Conservation (phyloP, 441 rosid genomes). For the Breynia disticha region DNA sequence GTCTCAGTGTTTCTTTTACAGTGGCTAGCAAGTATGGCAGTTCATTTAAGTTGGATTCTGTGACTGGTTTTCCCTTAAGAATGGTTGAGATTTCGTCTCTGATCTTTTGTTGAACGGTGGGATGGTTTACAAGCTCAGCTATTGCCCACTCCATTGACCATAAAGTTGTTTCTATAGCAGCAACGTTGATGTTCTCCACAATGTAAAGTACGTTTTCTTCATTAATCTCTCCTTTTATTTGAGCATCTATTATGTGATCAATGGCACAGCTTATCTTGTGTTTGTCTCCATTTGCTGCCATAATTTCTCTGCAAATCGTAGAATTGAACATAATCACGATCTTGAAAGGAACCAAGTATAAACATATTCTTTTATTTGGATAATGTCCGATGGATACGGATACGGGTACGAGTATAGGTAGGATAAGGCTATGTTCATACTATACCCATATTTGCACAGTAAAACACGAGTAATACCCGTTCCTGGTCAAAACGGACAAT, state of each 20-base stretch:
- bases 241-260: slow-evolving; percentile 47
- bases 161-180: slow-evolving; percentile 53
- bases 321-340: not conserved
- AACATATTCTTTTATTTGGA: no score
- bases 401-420: no score
- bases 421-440: no score
- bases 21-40: slow-evolving; percentile 45
- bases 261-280: slow-evolving; percentile 44
- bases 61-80: slow-evolving; percentile 25
- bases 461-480: not conserved
- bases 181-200: slow-evolving; percentile 58
- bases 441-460: not conserved
- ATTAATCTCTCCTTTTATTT: slow-evolving; percentile 47
- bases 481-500: no score
- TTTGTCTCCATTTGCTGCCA: slow-evolving; percentile 41
- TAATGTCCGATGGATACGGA: no score
- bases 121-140: slow-evolving; percentile 50
- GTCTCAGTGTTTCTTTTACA: slow-evolving; percentile 41
- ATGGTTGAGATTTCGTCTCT: slow-evolving; percentile 32
- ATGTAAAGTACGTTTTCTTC: slow-evolving; percentile 52
- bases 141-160: slow-evolving; percentile 71
- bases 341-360: no score
- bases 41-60: slow-evolving; percentile 32
- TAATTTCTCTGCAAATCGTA: slow-evolving; percentile 25
- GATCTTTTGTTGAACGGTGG: slow-evolving; percentile 31